Base-by-base conservation (phyloP, 192 early-diverging fungal species). In the Podila epicladia region DNA sequence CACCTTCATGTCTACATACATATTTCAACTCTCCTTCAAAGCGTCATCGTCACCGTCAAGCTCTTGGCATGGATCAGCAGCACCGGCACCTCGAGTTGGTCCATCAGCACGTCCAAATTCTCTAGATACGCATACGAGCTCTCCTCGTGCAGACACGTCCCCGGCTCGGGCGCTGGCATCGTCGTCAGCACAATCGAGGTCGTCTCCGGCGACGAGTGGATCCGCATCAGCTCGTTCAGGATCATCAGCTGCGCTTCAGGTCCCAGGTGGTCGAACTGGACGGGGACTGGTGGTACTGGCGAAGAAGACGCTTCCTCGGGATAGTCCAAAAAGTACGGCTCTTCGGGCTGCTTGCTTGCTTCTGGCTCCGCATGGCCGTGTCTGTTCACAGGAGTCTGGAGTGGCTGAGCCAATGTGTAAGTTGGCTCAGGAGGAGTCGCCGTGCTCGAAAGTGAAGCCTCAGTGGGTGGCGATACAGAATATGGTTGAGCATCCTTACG, bases 31-130 rank as follows among this genome's bases (percentile, higher is more conserved):
- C 41, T 45, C 13, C 12, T 45, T 45, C 41, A 91, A 38, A 91
- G 71, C 4, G 90, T 84, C 64, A 89, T 91, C 19, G 90, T 91
- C 7, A 91, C 88, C 0, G 90, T 91, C 57, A 91, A 74, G 17
- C 88, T 89, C 58, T 88, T 88, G 26, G 90, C 88, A 67, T 91
- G 88, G n/a, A 92, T 86, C 35, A 92, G 72, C 78, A 92, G 82
- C n/a, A 87, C 85, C 4, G 89, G 91, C 0, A 87, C 71, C 57
- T 92, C 86, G n/a, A 80, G 69, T 4, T 71, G 70, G 8, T 73
- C 67, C 77, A 80, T 80, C 51, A 80, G 50, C 28, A 68, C 28
- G 66, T 80, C 77, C 50, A 92, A 75, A 24, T 87, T 82, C 28
- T 84, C 82, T 57, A 90, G 67, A 50, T 90, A 92, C 38, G 86